phyloP scores from a whole-genome alignment of 2,329 filamentous ascomycete genomes.

The Neopestalotiopsis sp. region DNA sequence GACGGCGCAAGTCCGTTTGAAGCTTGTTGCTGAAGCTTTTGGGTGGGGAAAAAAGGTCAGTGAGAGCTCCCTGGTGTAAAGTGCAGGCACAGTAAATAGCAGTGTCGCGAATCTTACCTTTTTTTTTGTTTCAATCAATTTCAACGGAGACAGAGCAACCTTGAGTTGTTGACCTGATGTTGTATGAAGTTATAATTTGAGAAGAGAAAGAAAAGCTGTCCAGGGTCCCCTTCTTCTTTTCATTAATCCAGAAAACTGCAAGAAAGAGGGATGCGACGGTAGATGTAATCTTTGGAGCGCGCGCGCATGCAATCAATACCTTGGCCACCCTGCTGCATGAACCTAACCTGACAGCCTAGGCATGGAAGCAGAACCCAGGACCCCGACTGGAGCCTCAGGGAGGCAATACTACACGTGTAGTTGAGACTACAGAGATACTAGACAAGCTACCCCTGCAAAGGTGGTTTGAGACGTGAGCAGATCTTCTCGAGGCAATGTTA shows the following conservation, averaged over 20 bases:
- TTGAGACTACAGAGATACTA: not conserved
- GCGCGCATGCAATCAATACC: not conserved
- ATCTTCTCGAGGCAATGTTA: slow-evolving; percentile 2
- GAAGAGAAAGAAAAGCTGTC: not conserved
- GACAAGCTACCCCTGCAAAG: not conserved
- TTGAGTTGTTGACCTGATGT: no score
- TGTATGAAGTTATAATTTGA: no score
- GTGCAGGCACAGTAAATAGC: no score
- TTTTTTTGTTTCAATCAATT: no score
- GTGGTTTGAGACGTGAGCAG: not conserved
- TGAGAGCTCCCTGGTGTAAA: no score
- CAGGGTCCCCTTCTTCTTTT: not conserved
- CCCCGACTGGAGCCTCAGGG: not conserved
- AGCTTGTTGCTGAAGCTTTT: not conserved
- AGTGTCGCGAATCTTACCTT: no score
- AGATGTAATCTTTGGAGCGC: not conserved
- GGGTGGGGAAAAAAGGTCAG: no score
- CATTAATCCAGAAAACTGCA: not conserved
- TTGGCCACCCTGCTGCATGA: not conserved
- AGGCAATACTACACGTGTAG: not conserved
- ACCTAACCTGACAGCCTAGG: not conserved
- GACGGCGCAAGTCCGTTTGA: not conserved
- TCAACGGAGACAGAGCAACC: no score
- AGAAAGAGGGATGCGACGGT: not conserved
- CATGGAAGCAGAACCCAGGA: not conserved